Conservation (phyloP, 768 basidiomycete genomes). For the Megacollybia marginata region DNA sequence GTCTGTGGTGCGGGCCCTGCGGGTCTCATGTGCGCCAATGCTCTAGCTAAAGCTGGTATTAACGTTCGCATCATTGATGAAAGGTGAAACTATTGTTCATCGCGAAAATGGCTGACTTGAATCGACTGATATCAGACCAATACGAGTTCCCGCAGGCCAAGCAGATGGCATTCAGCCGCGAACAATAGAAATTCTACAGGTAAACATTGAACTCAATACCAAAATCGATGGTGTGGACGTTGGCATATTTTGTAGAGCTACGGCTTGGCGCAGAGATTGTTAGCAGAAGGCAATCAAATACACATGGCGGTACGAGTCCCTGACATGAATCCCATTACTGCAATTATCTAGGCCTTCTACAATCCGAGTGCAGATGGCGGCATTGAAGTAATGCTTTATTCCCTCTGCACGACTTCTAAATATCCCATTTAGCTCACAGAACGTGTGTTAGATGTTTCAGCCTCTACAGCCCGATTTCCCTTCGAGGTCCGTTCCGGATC, state of each 20-base stretch:
- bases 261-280: conserved; percentile 58
- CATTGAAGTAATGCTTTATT: conserved; percentile 41
- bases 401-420: background rate
- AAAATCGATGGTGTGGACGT: too few relatives aligned
- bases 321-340: background rate
- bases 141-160: conserved; percentile 44
- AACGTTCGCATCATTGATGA: conserved; percentile 56
- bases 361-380: conserved; percentile 54
- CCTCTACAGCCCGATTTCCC: conserved; percentile 58
- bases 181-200: conserved; percentile 49
- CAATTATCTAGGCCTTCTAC: conserved; percentile 55
- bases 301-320: conserved; percentile 48
- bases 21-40: conserved; percentile 66
- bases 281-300: conserved; percentile 62
- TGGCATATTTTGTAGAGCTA: conserved; percentile 52
- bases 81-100: conserved; percentile 25
- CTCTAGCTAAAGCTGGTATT: conserved; percentile 47
- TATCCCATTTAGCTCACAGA: conserved; percentile 42
- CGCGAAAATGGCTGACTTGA: background rate
- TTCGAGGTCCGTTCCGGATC: conserved; percentile 44
- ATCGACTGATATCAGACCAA: conserved; percentile 25
- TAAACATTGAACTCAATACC: conserved; percentile 6
- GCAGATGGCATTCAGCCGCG: conserved; percentile 56
- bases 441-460: conserved; percentile 54
- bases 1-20: conserved; percentile 53